Base-by-base conservation (phyloP, 257 asterid genomes). In the Solanum pennellii region DNA sequence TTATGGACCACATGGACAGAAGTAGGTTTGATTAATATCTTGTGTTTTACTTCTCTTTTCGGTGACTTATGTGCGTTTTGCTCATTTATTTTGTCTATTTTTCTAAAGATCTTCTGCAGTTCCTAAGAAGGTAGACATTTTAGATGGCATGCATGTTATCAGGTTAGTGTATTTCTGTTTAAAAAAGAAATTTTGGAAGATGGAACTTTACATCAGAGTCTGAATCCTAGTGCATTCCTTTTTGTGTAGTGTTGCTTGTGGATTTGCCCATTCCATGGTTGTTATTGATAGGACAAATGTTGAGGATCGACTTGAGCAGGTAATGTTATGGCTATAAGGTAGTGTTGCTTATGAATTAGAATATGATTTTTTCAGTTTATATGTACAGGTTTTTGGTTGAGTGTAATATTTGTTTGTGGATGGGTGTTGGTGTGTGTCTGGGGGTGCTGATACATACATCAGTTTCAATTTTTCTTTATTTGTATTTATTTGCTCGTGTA, bases 121-220 rank as follows among this genome's bases (percentile, higher is more conserved):
- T 88, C 99, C 99, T 23, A 95, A 95, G 89, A 97, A 97, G 75
- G 98, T 96, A 42, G 99, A 97, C 85, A 87, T 83, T 83, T 95
- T 97, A 2, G 99, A 97, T 88, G 99, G 98, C 82, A 96, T 96
- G 99, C 98, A 95, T 87, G 96, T 96, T 87, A 87, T 96, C 88
- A 90, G 98, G 99, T 97, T 80, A 39, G 94, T 91, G 65, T 75
- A 39, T 47, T 47, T 49, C 41, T 52, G 69, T 74, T 74, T 74
- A 23, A 37, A 7, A 20, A 42, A 69, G n/a, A 56, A 14, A 16
- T 41, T 29, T 9, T 71, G 85, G 16, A 76, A 59, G 82, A 41
- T 45, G 68, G 69, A 29, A 49, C 45, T 41, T 49, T 20, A 45
- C 16, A 9, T 56, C 66, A 47, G 83, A 39, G n/a, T 39, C 75